phyloP scores from a whole-genome alignment of 2,329 filamentous ascomycete species.

The Xylariales sp. region DNA sequence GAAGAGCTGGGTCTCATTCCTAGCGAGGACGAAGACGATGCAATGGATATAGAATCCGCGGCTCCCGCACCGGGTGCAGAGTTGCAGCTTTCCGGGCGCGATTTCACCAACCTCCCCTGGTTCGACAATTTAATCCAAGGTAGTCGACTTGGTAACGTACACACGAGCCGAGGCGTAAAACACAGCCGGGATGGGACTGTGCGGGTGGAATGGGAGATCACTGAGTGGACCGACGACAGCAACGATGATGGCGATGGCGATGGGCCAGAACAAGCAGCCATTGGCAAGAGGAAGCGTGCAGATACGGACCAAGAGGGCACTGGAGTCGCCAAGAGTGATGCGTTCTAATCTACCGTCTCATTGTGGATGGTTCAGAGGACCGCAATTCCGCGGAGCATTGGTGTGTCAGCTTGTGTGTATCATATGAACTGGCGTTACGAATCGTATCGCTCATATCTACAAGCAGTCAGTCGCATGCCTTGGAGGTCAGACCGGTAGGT shows the following conservation, averaged over 20 bases:
- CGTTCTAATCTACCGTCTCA: constrained; percentile 6
- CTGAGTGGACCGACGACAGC: constrained; percentile 61
- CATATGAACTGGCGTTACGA: background rate
- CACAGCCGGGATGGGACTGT: constrained; percentile 58
- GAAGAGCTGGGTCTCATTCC: constrained; percentile 73
- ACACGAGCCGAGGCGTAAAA: constrained; percentile 52
- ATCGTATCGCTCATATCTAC: background rate
- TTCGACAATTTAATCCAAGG: constrained; percentile 79
- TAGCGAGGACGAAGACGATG: constrained; percentile 26
- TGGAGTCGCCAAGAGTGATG: constrained; percentile 5
- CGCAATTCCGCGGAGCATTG: constrained; percentile 3
- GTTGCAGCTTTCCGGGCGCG: constrained; percentile 35
- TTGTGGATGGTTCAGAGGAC: constrained; percentile 5
- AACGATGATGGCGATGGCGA: constrained; percentile 24
- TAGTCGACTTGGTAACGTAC: constrained; percentile 65
- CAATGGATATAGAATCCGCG: constrained; percentile 20
- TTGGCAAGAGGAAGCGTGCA: constrained; percentile 50
- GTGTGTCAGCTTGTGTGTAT: background rate
- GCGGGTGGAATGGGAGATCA: constrained; percentile 77
- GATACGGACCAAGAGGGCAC: constrained; percentile 29
- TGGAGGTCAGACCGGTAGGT: background rate
- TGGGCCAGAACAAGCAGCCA: constrained; percentile 30
- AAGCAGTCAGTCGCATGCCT: no score
- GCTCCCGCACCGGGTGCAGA: constrained; percentile 26
- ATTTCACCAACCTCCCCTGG: constrained; percentile 76